Percentiles rank a stretch among this genome's conserved stretches.
Evolutionary conservation across 2,329 filamentous ascomycete genomes (phyloP).

Genomic region (Fragosphaeria purpurea): DNA sequence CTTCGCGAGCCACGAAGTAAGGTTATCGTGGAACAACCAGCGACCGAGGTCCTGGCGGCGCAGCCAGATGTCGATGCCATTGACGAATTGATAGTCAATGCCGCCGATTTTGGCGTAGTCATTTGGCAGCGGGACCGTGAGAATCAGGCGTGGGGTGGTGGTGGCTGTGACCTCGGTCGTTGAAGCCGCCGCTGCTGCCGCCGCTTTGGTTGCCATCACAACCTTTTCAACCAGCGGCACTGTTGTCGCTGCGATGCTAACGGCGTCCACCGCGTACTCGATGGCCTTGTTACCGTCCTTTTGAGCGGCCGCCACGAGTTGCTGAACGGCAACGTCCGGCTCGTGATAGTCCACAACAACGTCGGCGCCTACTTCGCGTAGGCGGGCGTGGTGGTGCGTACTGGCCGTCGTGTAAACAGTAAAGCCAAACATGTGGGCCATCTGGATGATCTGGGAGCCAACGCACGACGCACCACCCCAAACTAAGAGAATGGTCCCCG

Average conservation of each 20-base stretch:
- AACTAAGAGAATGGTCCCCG: background rate
- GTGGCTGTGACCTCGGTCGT: background rate
- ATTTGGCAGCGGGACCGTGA: too few species aligned
- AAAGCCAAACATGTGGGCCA: constrained; percentile 5
- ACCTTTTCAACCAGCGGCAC: too few species aligned
- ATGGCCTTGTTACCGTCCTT: background rate
- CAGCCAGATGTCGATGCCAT: too few species aligned
- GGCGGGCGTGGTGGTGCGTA: constrained; percentile 6
- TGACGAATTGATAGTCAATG: too few species aligned
- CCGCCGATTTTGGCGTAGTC: too few species aligned
- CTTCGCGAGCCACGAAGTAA: background rate
- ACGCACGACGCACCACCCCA: constrained; percentile 2
- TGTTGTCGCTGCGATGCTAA: too few species aligned
- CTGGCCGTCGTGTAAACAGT: constrained; percentile 7
- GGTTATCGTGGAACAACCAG: background rate
- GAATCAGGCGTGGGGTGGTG: background rate
- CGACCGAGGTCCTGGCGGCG: background rate
- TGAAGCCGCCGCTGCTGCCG: constrained; percentile 4
- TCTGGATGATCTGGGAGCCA: constrained; percentile 1
- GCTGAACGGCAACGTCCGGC: background rate
- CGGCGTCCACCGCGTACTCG: background rate
- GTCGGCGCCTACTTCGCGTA: constrained; percentile 4
- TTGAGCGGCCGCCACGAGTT: constrained; percentile 13
- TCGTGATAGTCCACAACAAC: constrained; percentile 7
- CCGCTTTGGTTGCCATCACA: background rate